These are phyloP conservation scores for Rhizophora mangle DNA, from an alignment of 345 rosid species.

Conservation along the genomic window DNA sequence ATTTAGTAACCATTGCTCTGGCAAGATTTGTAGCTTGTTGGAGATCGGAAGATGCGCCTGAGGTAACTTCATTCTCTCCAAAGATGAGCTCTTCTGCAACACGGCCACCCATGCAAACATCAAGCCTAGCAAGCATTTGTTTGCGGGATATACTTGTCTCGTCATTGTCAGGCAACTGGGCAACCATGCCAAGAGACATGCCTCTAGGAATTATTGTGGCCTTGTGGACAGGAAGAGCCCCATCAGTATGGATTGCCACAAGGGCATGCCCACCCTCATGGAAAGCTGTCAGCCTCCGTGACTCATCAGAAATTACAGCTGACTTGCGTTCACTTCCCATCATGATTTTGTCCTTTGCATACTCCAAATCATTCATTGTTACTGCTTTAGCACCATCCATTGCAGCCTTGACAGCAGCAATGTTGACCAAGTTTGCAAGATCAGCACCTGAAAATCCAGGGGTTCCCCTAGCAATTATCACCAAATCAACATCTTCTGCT, in stretches of 20 bases:
- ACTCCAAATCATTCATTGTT: conserved; percentile 86
- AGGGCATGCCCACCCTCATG: conserved; percentile 99
- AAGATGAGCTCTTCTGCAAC: conserved; percentile 96
- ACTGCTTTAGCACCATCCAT: conserved; percentile 97
- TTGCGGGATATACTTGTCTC: conserved; percentile 64
- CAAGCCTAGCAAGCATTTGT: conserved; percentile 96
- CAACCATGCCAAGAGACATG: conserved; percentile 91
- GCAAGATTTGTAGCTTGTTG: conserved; percentile 82
- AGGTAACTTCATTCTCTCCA: conserved; percentile 83
- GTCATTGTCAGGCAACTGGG: conserved; percentile 88
- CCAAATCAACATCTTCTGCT: conserved; percentile 89
- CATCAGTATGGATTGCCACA: conserved; percentile 87
- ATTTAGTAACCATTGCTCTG: conserved; percentile 82
- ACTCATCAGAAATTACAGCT: conserved; percentile 81
- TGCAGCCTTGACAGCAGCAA: conserved; percentile 95
- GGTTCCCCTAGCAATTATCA: conserved; percentile 92
- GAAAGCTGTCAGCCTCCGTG: conserved; percentile 75
- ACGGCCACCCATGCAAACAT: conserved; percentile 94
- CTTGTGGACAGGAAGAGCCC: conserved; percentile 93
- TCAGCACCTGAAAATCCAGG: conserved; percentile 99
- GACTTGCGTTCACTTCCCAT: conserved; percentile 99
- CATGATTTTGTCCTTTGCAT: conserved; percentile 89
- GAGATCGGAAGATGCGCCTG: conserved; percentile 90
- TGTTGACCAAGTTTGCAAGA: conserved; percentile 80
- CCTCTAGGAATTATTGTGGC: conserved; percentile 97